Evolutionary conservation across 2,329 filamentous ascomycete species (phyloP), one percentile per base, ranked within the genome.

Genomic region (Colletotrichum sidae): DNA sequence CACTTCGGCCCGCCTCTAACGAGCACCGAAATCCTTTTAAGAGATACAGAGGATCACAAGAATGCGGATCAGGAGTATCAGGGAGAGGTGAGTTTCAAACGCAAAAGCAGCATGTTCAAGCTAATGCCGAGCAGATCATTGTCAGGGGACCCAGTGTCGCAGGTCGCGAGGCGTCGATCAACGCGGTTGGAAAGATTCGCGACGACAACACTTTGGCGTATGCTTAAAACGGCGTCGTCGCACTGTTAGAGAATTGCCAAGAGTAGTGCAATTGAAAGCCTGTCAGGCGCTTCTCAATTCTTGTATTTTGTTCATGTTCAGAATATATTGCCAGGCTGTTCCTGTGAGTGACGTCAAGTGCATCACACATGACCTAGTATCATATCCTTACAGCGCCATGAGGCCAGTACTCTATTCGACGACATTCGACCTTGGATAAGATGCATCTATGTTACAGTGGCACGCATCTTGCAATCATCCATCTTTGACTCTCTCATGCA

Each of bases 1-100:
- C 94, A 97, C 76, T 97, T 98, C 73, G 96, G 96, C 3, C 84
- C 91, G 9, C 94, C 95, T 2, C 74, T 96, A 45, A 92, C 91
- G 68, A 91, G 89, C 70, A 86, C 95, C 1, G 95, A 98, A 80
- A 76, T 97, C 44, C 86, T 92, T 72, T 76, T 97, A 67, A 86
- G 84, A 70, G 90, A 93, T 73, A 88, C 81, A 38, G 80, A 80
- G 6, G 78, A 79, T 39, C 80, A 86, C 68, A 89, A 87, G 77
- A 90, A 89, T 3, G 89, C 86, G 0, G 90, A 92, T 68, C 83
- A 88, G 9, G 80, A 80, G 67, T 82, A 84, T 46, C 79, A 85
- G 68, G 91, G 91, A 74, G 85, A 91, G 80, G 90, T 91, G 79
- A 76, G 86, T 74, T 53, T 44, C 6, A 7, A n/a, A 45, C 38